phyloP scores from a whole-genome alignment of 2,329 filamentous ascomycete species.

The Cladosporium sp. region DNA sequence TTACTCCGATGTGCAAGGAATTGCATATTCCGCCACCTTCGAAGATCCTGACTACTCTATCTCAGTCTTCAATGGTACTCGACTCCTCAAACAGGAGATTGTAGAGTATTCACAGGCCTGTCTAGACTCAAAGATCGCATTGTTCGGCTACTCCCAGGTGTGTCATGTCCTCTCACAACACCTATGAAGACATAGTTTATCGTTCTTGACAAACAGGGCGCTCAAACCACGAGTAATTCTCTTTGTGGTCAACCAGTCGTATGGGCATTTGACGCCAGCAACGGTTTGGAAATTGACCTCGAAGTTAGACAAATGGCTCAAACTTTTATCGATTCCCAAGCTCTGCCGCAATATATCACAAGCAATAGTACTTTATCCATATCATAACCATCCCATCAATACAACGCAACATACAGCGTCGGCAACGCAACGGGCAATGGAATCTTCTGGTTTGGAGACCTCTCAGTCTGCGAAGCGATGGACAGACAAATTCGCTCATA shows the following conservation, averaged over 20 bases:
- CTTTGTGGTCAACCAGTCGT: conserved; percentile 1
- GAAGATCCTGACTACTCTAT: neutral
- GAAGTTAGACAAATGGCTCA: neutral
- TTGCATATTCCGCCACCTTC: neutral
- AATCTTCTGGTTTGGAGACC: neutral
- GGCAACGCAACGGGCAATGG: conserved; percentile 1
- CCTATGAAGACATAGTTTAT: neutral
- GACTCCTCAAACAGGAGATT: neutral
- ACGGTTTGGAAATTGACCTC: neutral
- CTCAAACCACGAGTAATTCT: neutral
- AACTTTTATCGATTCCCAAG: neutral
- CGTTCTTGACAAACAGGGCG: neutral
- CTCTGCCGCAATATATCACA: neutral
- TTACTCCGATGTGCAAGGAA: neutral
- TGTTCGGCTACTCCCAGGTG: conserved; percentile 5
- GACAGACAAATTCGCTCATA: neutral
- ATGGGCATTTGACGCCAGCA: neutral
- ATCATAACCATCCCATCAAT: neutral
- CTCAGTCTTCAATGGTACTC: conserved; percentile 3
- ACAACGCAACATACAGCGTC: neutral
- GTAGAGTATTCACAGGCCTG: neutral
- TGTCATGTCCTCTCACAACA: neutral
- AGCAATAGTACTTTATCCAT: neutral
- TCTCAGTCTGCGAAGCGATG: neutral
- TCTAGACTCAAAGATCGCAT: neutral